Percentiles rank a stretch among this genome's conserved stretches.
Conservation (phyloP, 257 asterid species). For the Nicotiana noctiflora region DNA sequence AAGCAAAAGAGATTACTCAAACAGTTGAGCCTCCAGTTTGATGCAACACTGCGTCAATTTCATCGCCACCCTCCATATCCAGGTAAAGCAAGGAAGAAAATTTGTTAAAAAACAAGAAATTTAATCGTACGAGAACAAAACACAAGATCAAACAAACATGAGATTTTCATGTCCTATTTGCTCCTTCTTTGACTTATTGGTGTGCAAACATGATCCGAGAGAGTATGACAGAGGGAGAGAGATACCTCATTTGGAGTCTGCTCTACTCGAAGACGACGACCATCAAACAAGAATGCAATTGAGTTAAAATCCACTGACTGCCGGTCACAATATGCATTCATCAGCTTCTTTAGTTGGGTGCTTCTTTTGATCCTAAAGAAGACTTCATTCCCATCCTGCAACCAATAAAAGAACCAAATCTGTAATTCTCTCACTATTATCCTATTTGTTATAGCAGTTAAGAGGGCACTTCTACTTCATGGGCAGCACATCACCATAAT, state of each 20-base stretch:
- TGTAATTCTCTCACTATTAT: not conserved
- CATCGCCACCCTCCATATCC: constrained; percentile 43
- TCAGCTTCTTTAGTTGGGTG: no score
- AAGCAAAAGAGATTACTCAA: not conserved
- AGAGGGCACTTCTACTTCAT: not conserved
- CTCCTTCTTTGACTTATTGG: not conserved
- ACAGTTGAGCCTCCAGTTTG: constrained; percentile 21
- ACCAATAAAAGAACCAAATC: no score
- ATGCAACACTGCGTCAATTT: constrained; percentile 39
- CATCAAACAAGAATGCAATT: no score
- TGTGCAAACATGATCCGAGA: not conserved
- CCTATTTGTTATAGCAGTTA: not conserved
- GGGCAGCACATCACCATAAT: not conserved
- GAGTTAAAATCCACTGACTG: no score
- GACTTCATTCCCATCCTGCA: no score
- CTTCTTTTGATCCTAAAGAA: no score
- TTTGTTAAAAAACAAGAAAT: not conserved
- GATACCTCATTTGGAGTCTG: constrained; percentile 40
- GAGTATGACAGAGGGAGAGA: not conserved
- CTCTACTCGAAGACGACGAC: constrained; percentile 32
- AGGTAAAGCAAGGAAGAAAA: constrained; percentile 11
- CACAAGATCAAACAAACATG: not conserved
- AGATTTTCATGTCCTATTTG: not conserved
- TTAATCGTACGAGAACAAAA: not conserved
- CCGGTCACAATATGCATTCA: no score